Conservation (phyloP, 441 rosid species). For the Melastoma candidum region DNA sequence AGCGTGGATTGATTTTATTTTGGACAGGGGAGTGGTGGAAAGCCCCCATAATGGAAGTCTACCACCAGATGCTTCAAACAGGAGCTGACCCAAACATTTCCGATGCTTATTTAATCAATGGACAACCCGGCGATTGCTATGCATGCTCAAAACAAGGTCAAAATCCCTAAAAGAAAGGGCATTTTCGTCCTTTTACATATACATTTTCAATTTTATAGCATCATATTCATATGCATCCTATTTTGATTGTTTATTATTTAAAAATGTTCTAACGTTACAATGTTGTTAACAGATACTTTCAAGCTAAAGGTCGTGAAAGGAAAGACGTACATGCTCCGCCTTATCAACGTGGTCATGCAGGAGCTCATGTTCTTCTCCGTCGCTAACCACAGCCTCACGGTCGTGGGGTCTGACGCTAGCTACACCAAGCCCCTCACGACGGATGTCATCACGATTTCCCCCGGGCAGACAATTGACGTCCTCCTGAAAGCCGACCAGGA, state of each 20-base stretch:
- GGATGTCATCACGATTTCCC: conserved; percentile 3
- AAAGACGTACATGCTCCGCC: conserved; percentile 11
- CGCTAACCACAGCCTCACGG: conserved; percentile 4
- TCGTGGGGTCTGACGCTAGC: conserved; percentile 8
- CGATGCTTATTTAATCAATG: conserved; percentile 4
- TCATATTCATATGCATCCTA: too few relatives aligned
- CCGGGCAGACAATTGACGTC: conserved; percentile 10
- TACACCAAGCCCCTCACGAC: conserved; percentile 6
- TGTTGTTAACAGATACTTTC: too few relatives aligned
- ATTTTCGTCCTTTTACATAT: too few relatives aligned
- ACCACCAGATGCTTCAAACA: too few relatives aligned
- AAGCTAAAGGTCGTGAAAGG: conserved; percentile 1
- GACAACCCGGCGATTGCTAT: conserved; percentile 6
- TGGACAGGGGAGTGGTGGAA: too few relatives aligned
- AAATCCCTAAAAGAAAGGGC: too few relatives aligned
- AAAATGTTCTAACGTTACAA: too few relatives aligned
- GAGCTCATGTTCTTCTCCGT: not conserved
- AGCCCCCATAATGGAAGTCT: too few relatives aligned
- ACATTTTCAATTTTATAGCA: too few relatives aligned
- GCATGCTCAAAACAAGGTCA: conserved; percentile 1
- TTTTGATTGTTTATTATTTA: too few relatives aligned
- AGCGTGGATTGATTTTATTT: too few relatives aligned
- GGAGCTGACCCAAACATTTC: conserved; percentile 8
- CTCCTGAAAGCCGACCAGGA: conserved; percentile 8
- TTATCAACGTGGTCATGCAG: conserved; percentile 8